Evolutionary conservation across 208 protist species (phyloP).

Genomic region (Wallacemonas sp.): DNA sequence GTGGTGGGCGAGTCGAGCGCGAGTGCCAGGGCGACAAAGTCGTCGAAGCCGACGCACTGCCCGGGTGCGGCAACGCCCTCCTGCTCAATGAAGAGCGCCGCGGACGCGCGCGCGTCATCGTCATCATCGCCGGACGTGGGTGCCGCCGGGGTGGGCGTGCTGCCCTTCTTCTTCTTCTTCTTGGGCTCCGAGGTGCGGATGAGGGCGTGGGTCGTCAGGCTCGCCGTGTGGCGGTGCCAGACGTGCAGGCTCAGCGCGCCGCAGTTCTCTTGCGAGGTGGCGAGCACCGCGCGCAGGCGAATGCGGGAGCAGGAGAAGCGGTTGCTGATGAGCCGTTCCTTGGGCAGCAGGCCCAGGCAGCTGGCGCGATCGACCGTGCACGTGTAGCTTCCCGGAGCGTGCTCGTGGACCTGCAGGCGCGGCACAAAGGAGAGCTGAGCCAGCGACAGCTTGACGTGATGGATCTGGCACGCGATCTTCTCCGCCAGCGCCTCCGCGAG

Average conservation of each 20-base stretch:
- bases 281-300: conserved; percentile 60
- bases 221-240: conserved; percentile 61
- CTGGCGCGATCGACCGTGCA: conserved; percentile 80
- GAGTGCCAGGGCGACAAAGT: conserved; percentile 48
- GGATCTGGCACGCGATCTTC: conserved; percentile 60
- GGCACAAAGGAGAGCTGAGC: conserved; percentile 64
- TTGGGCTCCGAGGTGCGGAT: conserved; percentile 71
- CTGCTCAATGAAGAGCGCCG: conserved; percentile 62
- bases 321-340: conserved; percentile 70
- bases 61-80: conserved; percentile 51
- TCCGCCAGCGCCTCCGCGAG: conserved; percentile 61
- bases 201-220: conserved; percentile 50
- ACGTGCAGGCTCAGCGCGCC: conserved; percentile 52
- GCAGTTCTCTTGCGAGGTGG: conserved; percentile 26
- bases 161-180: conserved; percentile 62
- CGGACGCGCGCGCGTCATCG: conserved; percentile 30
- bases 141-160: conserved; percentile 3
- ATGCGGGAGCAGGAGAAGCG: conserved; percentile 83
- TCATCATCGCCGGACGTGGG: conserved; percentile 14
- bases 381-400: conserved; percentile 73
- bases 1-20: conserved; percentile 55
- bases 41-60: conserved; percentile 61
- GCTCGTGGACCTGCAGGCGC: conserved; percentile 79
- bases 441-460: conserved; percentile 38
- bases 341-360: conserved; percentile 49